Evolutionary conservation across 805 yeast species (phyloP), one percentile per base, ranked within the genome.

Genomic region (Blastobotrys terrestris): DNA sequence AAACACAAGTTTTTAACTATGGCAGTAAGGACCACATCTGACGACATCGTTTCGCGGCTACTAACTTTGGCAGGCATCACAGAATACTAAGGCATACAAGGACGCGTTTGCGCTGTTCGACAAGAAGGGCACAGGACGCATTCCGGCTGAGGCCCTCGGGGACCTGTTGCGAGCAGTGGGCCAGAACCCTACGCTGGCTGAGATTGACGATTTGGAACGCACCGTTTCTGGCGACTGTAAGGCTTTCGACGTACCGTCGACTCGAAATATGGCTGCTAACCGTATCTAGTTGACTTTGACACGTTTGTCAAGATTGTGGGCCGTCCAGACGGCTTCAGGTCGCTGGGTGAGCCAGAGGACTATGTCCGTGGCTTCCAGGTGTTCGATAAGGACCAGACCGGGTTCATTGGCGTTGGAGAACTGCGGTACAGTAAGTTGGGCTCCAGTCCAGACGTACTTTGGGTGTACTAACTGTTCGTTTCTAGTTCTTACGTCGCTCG

Each of bases 91-190:
- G 61, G 73, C 79, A 21, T 73, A 77, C 75, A 89, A 88, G 73
- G 97, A 94, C 77, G 96, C 97, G 20, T 94, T 94, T 71, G 94
- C 98, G 11, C 81, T 94, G 46, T 94, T 92, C 67, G 99, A 94
- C 74, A 91, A 90, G 72, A 88, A 91, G 67, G 98, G 97, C 26
- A 87, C 92, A 40, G 99, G 98, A 15, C 79, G 83, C 68, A 94
- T 94, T 52, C 82, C 97, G 14, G 76, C 79, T 55, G 87, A 85
- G 57, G 83, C 87, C 55, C 77, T 94, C 49, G 99, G 98, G 39
- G 99, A 94, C 66, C 79, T 94, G 61, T 79, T 94, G 55, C 81
- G 99, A 68, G 97, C 99, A 1, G 91, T 94, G 55, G 99, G 99
- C 41, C 98, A 92, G 75, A 94, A 94, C 75, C 99, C 99, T 58